Percentiles rank a stretch among this genome's conserved stretches.
Conservation (phyloP, 352 stramenopile species). For the Phytopythium chamaehyphon region DNA sequence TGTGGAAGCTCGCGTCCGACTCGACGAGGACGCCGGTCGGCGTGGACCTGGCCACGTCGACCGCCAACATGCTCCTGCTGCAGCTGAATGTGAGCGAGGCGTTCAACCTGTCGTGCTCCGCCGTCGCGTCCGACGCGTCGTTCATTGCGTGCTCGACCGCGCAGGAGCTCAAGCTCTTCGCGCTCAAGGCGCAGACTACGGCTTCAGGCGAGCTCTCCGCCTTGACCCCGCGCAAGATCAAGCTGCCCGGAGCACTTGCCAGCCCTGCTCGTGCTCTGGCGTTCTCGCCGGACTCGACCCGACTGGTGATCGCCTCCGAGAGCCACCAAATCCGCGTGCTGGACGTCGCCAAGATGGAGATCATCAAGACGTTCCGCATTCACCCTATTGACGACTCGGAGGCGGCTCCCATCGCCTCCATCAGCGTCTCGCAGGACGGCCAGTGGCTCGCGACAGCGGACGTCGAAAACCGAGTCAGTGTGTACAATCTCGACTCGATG, state of each 20-base stretch:
- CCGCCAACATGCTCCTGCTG: slow-evolving; percentile 71
- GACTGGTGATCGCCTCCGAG: slow-evolving; percentile 58
- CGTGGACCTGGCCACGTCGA: slow-evolving; percentile 16
- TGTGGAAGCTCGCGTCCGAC: slow-evolving; percentile 59
- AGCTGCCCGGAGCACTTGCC: slow-evolving; percentile 24
- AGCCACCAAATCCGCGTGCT: slow-evolving; percentile 71
- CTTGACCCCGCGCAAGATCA: slow-evolving; percentile 56
- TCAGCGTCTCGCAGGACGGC: slow-evolving; percentile 73
- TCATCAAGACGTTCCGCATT: slow-evolving; percentile 73
- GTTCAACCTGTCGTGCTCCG: slow-evolving; percentile 82
- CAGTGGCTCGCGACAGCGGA: slow-evolving; percentile 79
- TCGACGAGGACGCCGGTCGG: slow-evolving; percentile 12
- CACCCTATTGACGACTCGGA: slow-evolving; percentile 13
- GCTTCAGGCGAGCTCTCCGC: slow-evolving; percentile 6
- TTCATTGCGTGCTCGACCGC: slow-evolving; percentile 87
- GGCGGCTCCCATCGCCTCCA: slow-evolving; percentile 49
- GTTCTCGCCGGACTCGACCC: slow-evolving; percentile 78
- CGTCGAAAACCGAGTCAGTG: slow-evolving; percentile 56
- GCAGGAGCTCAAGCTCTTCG: slow-evolving; percentile 87
- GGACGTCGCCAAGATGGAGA: slow-evolving; percentile 64
- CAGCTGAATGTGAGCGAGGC: slow-evolving; percentile 72
- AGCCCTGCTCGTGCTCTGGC: slow-evolving; percentile 60
- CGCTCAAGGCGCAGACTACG: slow-evolving; percentile 31
- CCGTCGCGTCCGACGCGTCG: slow-evolving; percentile 75
- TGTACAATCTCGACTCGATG: slow-evolving; percentile 88